These are phyloP conservation scores for Centaurea solstitialis DNA, from an alignment of 129 eudicot genomes.

Conservation along the genomic window DNA sequence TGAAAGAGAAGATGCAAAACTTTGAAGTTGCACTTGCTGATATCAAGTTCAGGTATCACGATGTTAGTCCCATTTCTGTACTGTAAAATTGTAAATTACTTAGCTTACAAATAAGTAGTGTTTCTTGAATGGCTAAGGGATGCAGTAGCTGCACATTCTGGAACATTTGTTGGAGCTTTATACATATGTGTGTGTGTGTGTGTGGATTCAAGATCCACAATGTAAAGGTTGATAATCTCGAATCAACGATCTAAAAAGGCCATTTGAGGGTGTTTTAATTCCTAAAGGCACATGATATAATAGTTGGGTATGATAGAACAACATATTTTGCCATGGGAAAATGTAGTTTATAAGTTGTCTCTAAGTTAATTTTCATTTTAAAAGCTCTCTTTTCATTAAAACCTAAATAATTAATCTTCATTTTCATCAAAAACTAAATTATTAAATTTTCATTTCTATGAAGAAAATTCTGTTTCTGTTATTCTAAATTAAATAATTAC, in stretches of 20 bases:
- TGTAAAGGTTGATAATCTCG: background rate
- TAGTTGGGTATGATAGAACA: background rate
- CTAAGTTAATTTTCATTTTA: background rate
- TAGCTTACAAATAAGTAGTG: background rate
- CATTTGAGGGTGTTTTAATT: background rate
- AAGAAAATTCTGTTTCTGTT: no score
- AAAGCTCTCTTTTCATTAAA: background rate
- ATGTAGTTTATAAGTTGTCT: background rate
- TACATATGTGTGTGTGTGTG: no score
- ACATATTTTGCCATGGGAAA: background rate
- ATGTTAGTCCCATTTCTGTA: background rate
- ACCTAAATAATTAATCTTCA: background rate
- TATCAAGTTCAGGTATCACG: background rate
- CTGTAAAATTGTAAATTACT: background rate
- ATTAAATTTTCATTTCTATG: no score
- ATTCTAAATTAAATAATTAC: no score
- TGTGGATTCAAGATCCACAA: background rate
- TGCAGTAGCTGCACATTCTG: background rate
- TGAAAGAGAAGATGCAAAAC: background rate
- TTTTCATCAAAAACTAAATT: background rate
- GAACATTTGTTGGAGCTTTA: background rate
- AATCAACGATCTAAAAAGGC: background rate
- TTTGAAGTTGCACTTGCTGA: conserved; percentile 3
- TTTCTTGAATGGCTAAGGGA: background rate
- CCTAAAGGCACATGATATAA: background rate